A percentile compares a stretch with the other conserved stretches of the same genome.
These are phyloP conservation scores for Tolypocladium endophyticum DNA, from an alignment of 2,329 filamentous ascomycete species.

Conservation along the genomic window DNA sequence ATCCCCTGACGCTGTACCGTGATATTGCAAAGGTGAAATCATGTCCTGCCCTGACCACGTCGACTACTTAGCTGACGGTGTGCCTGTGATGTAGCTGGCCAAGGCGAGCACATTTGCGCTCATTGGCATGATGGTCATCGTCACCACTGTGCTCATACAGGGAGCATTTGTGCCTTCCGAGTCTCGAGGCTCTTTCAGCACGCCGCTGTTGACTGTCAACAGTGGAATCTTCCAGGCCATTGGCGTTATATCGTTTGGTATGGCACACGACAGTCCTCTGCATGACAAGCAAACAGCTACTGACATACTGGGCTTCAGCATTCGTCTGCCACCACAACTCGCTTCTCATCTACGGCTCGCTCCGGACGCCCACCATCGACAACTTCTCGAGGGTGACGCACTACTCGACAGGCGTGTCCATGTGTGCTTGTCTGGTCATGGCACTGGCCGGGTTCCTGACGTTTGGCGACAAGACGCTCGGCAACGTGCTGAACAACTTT, in stretches of 20 bases:
- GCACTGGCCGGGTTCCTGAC: slow-evolving; percentile 83
- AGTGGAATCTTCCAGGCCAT: slow-evolving; percentile 88
- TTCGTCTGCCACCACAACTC: slow-evolving; percentile 86
- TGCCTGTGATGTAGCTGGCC: slow-evolving; percentile 51
- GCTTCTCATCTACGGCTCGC: slow-evolving; percentile 90
- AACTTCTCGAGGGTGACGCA: slow-evolving; percentile 90
- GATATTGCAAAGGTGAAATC: slow-evolving; percentile 83
- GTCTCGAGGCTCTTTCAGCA: slow-evolving; percentile 59
- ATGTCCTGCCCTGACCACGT: background rate
- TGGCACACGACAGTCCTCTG: slow-evolving; percentile 9
- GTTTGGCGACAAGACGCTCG: slow-evolving; percentile 83
- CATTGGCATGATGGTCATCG: slow-evolving; percentile 84
- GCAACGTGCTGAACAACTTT: slow-evolving; percentile 98
- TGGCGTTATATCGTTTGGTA: slow-evolving; percentile 95
- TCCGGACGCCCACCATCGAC: slow-evolving; percentile 89
- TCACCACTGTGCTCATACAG: slow-evolving; percentile 80
- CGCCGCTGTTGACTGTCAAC: slow-evolving; percentile 67
- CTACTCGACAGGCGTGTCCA: slow-evolving; percentile 81
- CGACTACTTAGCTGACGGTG: background rate
- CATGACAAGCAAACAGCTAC: background rate
- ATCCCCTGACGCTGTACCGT: slow-evolving; percentile 82
- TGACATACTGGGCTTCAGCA: slow-evolving; percentile 21
- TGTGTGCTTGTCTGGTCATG: slow-evolving; percentile 84
- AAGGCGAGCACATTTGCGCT: slow-evolving; percentile 92
- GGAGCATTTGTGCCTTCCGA: slow-evolving; percentile 63